Evolutionary conservation across 1,284 basidiomycete species (phyloP).

Genomic region (Ganoderma resinaceum): DNA sequence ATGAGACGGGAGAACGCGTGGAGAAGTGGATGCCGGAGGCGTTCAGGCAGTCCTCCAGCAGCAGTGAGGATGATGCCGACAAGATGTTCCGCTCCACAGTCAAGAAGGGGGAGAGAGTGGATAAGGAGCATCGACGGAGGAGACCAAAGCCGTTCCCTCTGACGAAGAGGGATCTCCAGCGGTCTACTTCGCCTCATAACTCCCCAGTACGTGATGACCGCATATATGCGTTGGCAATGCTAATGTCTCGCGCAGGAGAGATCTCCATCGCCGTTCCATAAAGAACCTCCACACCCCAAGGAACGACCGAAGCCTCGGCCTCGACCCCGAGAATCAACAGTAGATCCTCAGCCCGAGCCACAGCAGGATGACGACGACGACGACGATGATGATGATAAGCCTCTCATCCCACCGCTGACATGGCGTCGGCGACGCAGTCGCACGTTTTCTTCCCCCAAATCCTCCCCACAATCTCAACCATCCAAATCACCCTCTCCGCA

Average conservation of each 20-base stretch:
- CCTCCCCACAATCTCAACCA: neutral
- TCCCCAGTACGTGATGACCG: slow-evolving; percentile 1
- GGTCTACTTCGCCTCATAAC: slow-evolving; percentile 1
- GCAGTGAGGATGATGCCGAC: slow-evolving; percentile 26
- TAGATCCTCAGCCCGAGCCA: neutral
- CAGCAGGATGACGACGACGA: too few species aligned
- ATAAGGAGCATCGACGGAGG: slow-evolving; percentile 23
- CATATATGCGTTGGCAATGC: neutral
- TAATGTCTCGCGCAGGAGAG: neutral
- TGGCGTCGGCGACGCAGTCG: slow-evolving; percentile 22
- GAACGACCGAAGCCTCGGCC: slow-evolving; percentile 8
- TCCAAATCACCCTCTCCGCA: neutral
- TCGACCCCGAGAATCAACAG: neutral
- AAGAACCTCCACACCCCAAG: neutral
- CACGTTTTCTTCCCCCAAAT: slow-evolving; percentile 18
- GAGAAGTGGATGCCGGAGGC: slow-evolving; percentile 13
- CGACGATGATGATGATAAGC: neutral
- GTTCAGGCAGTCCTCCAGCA: slow-evolving; percentile 27
- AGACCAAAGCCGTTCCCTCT: slow-evolving; percentile 22
- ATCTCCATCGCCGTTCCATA: neutral
- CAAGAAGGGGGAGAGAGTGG: slow-evolving; percentile 13
- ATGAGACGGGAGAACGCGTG: neutral
- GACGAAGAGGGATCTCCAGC: slow-evolving; percentile 17
- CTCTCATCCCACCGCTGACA: slow-evolving; percentile 3
- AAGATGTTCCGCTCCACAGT: slow-evolving; percentile 3